phyloP scores from a whole-genome alignment of 1,139 yeast species.

The Saccharomyces uvarum region DNA sequence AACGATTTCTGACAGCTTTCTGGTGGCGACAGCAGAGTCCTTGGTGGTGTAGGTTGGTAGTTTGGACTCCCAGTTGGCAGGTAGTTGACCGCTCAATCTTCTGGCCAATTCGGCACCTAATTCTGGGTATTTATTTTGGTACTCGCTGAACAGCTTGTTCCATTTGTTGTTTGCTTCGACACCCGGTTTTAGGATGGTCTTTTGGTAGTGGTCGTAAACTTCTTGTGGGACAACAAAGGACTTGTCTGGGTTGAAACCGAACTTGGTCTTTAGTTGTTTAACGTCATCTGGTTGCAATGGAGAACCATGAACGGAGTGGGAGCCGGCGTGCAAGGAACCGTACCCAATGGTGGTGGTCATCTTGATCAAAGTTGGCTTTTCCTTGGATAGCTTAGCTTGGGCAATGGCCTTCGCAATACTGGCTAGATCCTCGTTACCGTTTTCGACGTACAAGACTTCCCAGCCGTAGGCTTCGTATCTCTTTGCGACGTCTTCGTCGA shows the following conservation, averaged over 20 bases:
- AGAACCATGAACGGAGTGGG: constrained; percentile 93
- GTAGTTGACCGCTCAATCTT: constrained; percentile 76
- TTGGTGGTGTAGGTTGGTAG: constrained; percentile 74
- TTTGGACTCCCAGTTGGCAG: constrained; percentile 70
- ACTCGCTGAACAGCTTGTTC: constrained; percentile 56
- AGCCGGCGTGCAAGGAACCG: constrained; percentile 83
- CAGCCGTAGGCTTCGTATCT: constrained; percentile 94
- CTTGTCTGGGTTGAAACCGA: constrained; percentile 86
- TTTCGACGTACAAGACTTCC: constrained; percentile 71
- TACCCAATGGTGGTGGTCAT: constrained; percentile 88
- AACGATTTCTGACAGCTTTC: constrained; percentile 86
- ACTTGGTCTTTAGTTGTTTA: constrained; percentile 72
- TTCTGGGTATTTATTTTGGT: constrained; percentile 66
- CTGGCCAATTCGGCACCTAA: constrained; percentile 75
- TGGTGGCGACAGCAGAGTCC: constrained; percentile 83
- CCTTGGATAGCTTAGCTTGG: constrained; percentile 52
- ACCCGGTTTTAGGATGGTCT: constrained; percentile 54
- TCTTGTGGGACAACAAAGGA: constrained; percentile 74
- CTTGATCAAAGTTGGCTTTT: constrained; percentile 89
- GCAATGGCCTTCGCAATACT: constrained; percentile 70
- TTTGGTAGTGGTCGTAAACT: constrained; percentile 63
- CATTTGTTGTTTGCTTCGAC: constrained; percentile 65
- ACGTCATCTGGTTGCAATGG: constrained; percentile 94
- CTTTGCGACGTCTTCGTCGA: constrained; percentile 85
- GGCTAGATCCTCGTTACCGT: constrained; percentile 75